Base-by-base conservation (phyloP, 2,329 filamentous ascomycete genomes). In the Fusarium nanum region DNA sequence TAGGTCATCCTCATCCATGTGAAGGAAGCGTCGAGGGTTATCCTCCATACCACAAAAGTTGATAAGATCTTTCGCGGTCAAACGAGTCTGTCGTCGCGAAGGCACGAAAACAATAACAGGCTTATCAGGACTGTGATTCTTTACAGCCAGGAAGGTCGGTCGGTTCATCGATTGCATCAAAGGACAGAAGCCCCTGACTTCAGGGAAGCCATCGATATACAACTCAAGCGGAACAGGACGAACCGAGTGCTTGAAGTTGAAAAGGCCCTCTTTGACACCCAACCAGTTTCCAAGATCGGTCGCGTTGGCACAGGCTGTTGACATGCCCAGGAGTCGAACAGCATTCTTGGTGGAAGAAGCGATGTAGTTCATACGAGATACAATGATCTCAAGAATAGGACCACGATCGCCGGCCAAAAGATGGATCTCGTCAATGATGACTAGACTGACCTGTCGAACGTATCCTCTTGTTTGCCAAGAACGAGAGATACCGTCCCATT, bases 121-220 rank as follows among this genome's bases (percentile, higher is more conserved):
- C 80, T 99, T 98, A 56, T 94, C 91, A 1, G 97, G 96, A 44
- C 94, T 98, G 80, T 99, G 97, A 13, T 91, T 93, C 80, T 99
- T 98, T 80, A 99, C 96, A 1, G 96, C 96, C 32, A 98, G 83
- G 81, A 98, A 99, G 0, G 96, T 98, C 3, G 96, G 96, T 9
- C 96, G 88, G 77, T 99, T 99, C 96, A 99, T 99, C 1, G 94
- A 97, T 81, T 98, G 95, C 96, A 99, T 99, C 71, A 99, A 82
- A 1, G 96, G 94, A 75, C 95, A 98, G 83, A 99, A 99, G 1
- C 96, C 96, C 64, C 95, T 89, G 72, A 96, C 92, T 76, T 98
- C 93, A 0, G 96, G 94, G 78, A 99, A 99, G 0, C 96, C 97
- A 78, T 99, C 96, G 72, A 99, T 99, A 80, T 93, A 99, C 45